Conservation (phyloP, 345 rosid genomes). For the Rhizophora mangle region DNA sequence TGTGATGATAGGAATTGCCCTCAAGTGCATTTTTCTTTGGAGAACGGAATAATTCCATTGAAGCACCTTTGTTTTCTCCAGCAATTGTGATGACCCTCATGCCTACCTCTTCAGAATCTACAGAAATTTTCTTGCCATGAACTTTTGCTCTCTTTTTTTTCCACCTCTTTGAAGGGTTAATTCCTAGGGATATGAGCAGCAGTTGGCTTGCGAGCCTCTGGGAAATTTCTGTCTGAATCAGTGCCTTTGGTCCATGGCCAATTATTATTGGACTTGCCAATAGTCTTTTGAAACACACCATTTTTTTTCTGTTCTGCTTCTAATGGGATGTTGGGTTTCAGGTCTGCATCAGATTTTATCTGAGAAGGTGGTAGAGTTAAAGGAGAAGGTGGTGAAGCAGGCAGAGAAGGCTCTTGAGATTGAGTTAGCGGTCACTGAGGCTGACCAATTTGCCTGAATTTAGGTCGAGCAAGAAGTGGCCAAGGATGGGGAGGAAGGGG, state of each 20-base stretch:
- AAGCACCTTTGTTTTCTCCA: no score
- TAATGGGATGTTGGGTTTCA: constrained; percentile 38
- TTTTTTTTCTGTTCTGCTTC: constrained; percentile 65
- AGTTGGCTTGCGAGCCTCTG: no score
- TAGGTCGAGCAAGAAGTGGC: constrained; percentile 23
- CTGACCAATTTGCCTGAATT: constrained; percentile 36
- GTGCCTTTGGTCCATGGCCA: constrained; percentile 10
- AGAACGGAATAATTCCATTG: no score
- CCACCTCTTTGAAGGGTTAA: no score
- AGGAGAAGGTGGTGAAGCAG: constrained; percentile 76
- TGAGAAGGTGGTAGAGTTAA: constrained; percentile 67
- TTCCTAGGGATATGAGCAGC: no score
- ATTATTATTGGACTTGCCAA: constrained; percentile 37
- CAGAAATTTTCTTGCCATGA: no score
- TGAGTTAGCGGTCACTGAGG: constrained; percentile 22
- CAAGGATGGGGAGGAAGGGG: constrained; percentile 36
- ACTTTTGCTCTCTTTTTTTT: no score
- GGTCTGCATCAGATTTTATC: constrained; percentile 34
- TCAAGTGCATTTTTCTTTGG: no score
- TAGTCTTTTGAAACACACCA: constrained; percentile 48
- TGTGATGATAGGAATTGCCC: no score
- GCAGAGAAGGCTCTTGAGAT: constrained; percentile 31
- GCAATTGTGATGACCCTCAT: no score
- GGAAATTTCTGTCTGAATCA: no score
- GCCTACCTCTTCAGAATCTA: no score